These are phyloP conservation scores for Solanum raphanifolium DNA, from an alignment of 257 asterid species.

Conservation along the genomic window DNA sequence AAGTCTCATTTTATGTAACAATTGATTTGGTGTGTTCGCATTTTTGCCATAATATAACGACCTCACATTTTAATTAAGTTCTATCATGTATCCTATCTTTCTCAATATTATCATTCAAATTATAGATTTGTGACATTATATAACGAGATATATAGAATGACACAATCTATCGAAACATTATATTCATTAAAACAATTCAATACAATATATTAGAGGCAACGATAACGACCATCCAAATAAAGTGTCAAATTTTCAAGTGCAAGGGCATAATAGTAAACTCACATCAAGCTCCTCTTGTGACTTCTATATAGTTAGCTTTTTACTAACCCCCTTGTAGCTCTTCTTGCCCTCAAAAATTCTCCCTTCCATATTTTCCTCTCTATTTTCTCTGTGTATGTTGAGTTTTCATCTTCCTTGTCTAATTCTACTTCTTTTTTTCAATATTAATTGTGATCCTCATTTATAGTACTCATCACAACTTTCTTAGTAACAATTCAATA, in stretches of 20 bases:
- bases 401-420: constrained; percentile 2
- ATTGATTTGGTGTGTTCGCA: too few species aligned
- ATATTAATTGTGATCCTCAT: constrained; percentile 29
- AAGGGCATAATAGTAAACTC: neutral
- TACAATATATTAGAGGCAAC: neutral
- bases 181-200: too few species aligned
- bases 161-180: too few species aligned
- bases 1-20: too few species aligned
- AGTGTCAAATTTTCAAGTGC: neutral
- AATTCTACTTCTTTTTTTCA: neutral
- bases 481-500: constrained; percentile 35
- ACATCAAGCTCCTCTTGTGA: neutral
- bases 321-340: neutral
- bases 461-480: constrained; percentile 34
- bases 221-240: neutral
- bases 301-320: neutral
- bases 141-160: too few species aligned
- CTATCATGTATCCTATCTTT: too few species aligned
- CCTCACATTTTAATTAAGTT: too few species aligned
- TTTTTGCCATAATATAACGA: too few species aligned
- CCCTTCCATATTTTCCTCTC: neutral
- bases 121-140: too few species aligned
- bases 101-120: too few species aligned
- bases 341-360: constrained; percentile 4
- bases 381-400: neutral